phyloP scores from a whole-genome alignment of 2,329 filamentous ascomycete genomes.

The Ophioceras dolichostomum region DNA sequence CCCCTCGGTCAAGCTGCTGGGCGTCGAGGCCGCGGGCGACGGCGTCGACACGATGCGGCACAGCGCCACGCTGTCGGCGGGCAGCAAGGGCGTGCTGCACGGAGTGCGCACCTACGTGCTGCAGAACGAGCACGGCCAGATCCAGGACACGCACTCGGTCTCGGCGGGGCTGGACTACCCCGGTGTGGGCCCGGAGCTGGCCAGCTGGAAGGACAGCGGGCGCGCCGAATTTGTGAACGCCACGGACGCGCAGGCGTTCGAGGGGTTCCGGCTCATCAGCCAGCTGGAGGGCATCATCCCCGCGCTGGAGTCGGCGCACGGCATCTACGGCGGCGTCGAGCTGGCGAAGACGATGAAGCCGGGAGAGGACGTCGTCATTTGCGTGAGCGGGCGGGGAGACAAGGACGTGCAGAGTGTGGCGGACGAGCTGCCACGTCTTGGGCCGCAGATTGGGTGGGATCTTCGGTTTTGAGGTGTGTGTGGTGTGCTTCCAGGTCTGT shows the following conservation, averaged over 20 bases:
- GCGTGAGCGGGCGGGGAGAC: constrained; percentile 83
- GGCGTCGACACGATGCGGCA: constrained; percentile 78
- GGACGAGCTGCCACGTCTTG: constrained; percentile 79
- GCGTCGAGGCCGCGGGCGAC: constrained; percentile 91
- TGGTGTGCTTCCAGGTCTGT: no score
- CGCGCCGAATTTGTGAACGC: constrained; percentile 83
- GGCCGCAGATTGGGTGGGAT: constrained; percentile 75
- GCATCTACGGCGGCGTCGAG: constrained; percentile 78
- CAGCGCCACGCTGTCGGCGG: constrained; percentile 76
- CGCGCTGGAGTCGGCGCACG: constrained; percentile 86
- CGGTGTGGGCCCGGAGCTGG: constrained; percentile 86
- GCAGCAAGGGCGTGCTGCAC: constrained; percentile 85
- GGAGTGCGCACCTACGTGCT: constrained; percentile 93
- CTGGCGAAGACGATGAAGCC: constrained; percentile 86
- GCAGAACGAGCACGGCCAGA: constrained; percentile 86
- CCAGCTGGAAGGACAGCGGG: constrained; percentile 81
- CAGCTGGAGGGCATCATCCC: constrained; percentile 95
- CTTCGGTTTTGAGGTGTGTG: constrained; percentile 44
- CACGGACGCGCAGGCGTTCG: constrained; percentile 82
- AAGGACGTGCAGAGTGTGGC: constrained; percentile 99
- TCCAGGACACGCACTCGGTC: constrained; percentile 88
- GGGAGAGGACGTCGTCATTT: constrained; percentile 85
- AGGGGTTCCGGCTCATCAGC: constrained; percentile 72
- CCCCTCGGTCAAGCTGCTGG: constrained; percentile 71
- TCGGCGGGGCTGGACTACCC: constrained; percentile 96